phyloP scores from a whole-genome alignment of 2,329 filamentous ascomycete genomes.

The Coniochaeta ligniaria region DNA sequence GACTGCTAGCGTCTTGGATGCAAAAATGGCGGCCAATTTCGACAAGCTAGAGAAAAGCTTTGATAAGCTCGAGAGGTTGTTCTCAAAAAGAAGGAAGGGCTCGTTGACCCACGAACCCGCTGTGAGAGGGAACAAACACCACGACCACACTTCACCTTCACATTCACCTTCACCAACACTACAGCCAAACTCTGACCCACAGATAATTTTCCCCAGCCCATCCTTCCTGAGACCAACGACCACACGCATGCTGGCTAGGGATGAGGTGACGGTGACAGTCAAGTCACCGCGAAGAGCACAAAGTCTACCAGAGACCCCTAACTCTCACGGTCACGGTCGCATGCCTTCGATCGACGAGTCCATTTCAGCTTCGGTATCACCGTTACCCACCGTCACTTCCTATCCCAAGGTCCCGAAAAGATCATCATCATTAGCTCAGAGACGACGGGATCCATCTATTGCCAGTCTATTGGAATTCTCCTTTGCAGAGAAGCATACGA shows the following conservation, averaged over 20 bases:
- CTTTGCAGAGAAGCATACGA: conserved; percentile 6
- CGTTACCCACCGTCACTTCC: neutral
- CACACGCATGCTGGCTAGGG: conserved; percentile 48
- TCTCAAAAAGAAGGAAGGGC: conserved; percentile 33
- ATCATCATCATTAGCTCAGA: conserved; percentile 10
- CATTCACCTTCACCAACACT: conserved; percentile 3
- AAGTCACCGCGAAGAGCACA: conserved; percentile 9
- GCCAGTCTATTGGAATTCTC: conserved; percentile 13
- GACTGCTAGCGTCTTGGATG: neutral
- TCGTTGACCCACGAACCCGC: neutral
- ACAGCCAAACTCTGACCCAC: conserved; percentile 13
- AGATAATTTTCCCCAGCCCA: conserved; percentile 39
- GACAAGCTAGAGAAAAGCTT: conserved; percentile 46
- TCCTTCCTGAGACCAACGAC: conserved; percentile 50
- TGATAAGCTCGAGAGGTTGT: conserved; percentile 41
- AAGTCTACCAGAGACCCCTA: conserved; percentile 15
- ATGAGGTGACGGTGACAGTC: conserved; percentile 26
- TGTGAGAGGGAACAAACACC: neutral
- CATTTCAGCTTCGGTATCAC: neutral
- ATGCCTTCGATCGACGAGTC: conserved; percentile 1
- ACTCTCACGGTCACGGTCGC: conserved; percentile 5
- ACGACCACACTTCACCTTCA: conserved; percentile 2
- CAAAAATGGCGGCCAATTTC: conserved; percentile 38
- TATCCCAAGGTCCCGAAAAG: conserved; percentile 7
- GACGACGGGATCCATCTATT: conserved; percentile 5